Conservation (phyloP, 148 eudicot species). For the Rheum nobile region DNA sequence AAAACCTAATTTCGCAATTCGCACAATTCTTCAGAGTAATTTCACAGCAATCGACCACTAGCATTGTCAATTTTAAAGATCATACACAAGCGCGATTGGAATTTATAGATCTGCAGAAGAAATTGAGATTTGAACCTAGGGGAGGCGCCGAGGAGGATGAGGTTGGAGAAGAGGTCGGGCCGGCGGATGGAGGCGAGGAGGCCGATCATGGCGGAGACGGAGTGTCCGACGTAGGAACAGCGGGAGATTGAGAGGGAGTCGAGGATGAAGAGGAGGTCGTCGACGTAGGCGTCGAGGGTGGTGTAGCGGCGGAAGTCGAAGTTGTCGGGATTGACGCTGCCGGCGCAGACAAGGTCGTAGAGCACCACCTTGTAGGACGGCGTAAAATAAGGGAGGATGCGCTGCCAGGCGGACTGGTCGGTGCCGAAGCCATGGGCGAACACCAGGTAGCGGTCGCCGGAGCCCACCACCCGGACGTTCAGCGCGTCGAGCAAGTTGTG, state of each 20-base stretch:
- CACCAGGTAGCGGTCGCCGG: slow-evolving; percentile 34
- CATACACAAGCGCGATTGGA: too few relatives aligned
- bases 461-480: slow-evolving; percentile 68
- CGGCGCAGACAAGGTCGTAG: slow-evolving; percentile 86
- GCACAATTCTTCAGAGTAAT: too few relatives aligned
- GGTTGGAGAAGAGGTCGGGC: slow-evolving; percentile 22
- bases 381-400: slow-evolving; percentile 51
- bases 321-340: slow-evolving; percentile 78
- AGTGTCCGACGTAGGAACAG: slow-evolving; percentile 49
- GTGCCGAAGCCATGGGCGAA: slow-evolving; percentile 61
- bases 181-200: slow-evolving; percentile 30
- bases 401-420: slow-evolving; percentile 59
- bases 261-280: slow-evolving; percentile 70
- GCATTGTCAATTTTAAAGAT: too few relatives aligned
- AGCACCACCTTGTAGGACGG: slow-evolving; percentile 49
- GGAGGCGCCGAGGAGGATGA: slow-evolving; percentile 37
- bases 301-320: slow-evolving; percentile 79
- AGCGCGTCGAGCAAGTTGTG: slow-evolving; percentile 43
- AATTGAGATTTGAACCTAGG: slow-evolving; percentile 39
- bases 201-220: slow-evolving; percentile 14
- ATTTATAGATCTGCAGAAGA: neutral
- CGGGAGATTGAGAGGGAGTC: slow-evolving; percentile 38
- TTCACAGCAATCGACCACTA: too few relatives aligned
- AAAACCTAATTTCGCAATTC: neutral
- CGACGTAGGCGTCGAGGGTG: slow-evolving; percentile 71